Evolutionary conservation across 2,329 filamentous ascomycete species (phyloP).

Genomic region (Bipolaris sorokiniana): DNA sequence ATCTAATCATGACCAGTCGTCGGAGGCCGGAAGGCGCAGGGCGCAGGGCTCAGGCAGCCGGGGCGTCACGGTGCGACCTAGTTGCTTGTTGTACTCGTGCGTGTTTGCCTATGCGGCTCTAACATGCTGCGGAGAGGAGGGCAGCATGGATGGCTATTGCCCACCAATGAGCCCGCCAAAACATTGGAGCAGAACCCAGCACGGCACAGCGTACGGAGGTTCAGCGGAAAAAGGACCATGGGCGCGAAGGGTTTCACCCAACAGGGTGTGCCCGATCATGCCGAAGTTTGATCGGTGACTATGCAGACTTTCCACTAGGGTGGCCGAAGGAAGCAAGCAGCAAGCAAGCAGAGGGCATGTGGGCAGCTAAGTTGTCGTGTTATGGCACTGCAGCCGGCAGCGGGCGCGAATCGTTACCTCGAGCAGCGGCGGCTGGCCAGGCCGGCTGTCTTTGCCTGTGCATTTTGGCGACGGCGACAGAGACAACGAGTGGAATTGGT

Average conservation of each 20-base stretch:
- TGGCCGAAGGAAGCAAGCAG: slow-evolving; percentile 9
- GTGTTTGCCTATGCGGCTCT: slow-evolving; percentile 10
- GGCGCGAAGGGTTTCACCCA: slow-evolving; percentile 24
- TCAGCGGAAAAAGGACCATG: slow-evolving; percentile 10
- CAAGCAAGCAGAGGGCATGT: not conserved
- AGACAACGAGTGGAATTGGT: not conserved
- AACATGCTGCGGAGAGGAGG: not conserved
- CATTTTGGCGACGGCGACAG: not conserved
- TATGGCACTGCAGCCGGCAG: not conserved
- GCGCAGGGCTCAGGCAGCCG: slow-evolving; percentile 9
- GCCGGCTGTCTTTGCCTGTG: not conserved
- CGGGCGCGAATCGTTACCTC: not conserved
- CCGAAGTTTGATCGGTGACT: slow-evolving; percentile 20
- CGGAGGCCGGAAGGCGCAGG: slow-evolving; percentile 16
- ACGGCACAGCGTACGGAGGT: slow-evolving; percentile 7
- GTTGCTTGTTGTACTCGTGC: slow-evolving; percentile 12
- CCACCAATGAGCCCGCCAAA: slow-evolving; percentile 6
- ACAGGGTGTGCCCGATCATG: slow-evolving; percentile 17
- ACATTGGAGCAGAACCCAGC: slow-evolving; percentile 8
- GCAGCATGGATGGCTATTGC: not conserved
- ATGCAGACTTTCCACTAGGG: slow-evolving; percentile 10
- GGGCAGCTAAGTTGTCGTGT: not conserved
- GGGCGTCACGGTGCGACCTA: slow-evolving; percentile 18
- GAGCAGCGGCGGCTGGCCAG: not conserved
- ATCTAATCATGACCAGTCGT: slow-evolving; percentile 24